Percentiles rank a stretch among this genome's conserved stretches.
These are phyloP conservation scores for Neonectria coccinea DNA, from an alignment of 2,329 filamentous ascomycete species.

Conservation along the genomic window DNA sequence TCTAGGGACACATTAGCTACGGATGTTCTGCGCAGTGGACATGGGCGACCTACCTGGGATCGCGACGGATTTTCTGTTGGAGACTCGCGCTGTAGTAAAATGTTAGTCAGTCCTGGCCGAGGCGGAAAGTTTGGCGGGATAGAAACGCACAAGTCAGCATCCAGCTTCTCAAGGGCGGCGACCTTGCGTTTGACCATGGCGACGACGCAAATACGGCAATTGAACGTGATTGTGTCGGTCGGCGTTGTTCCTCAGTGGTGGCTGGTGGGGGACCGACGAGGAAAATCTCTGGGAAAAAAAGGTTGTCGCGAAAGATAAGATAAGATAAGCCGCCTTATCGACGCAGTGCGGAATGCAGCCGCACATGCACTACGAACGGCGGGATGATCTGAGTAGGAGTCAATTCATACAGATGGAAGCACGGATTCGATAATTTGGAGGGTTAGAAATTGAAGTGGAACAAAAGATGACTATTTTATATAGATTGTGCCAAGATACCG, in stretches of 20 bases:
- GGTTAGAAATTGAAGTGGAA: no score
- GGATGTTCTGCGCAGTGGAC: conserved; percentile 13
- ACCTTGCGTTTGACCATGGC: conserved; percentile 88
- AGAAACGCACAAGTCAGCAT: conserved; percentile 79
- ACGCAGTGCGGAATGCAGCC: background rate
- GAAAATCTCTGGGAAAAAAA: conserved; percentile 18
- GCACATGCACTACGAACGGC: background rate
- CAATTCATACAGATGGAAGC: background rate
- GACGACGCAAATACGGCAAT: conserved; percentile 23
- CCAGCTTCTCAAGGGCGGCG: conserved; percentile 93
- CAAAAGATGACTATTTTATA: no score
- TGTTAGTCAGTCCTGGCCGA: conserved; percentile 40
- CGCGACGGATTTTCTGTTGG: conserved; percentile 90
- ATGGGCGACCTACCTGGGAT: conserved; percentile 73
- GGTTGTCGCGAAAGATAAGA: conserved; percentile 8
- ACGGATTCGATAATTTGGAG: background rate
- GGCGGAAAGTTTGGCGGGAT: background rate
- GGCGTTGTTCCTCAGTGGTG: conserved; percentile 10
- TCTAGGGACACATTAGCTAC: conserved; percentile 54
- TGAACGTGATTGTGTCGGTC: conserved; percentile 10
- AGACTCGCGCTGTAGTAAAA: conserved; percentile 74
- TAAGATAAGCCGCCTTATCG: conserved; percentile 21
- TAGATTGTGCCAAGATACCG: no score
- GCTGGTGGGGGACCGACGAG: conserved; percentile 19
- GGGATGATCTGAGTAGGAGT: background rate